Conservation (phyloP, 495 filamentous ascomycete genomes). For the Letharia columbiana region DNA sequence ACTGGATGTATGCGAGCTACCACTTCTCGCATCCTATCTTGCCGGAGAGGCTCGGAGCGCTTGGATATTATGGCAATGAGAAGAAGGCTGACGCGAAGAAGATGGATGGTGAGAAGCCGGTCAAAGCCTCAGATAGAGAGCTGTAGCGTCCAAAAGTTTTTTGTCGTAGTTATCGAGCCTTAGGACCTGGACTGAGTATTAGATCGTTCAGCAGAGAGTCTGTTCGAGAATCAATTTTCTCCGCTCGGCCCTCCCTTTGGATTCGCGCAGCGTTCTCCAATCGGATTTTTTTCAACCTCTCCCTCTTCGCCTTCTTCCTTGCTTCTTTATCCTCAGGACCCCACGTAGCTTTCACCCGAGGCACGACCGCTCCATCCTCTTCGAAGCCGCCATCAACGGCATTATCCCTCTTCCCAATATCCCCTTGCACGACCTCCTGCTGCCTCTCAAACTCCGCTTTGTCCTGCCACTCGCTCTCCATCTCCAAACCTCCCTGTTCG, state of each 20-base stretch:
- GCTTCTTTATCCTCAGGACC: slow-evolving; percentile 38
- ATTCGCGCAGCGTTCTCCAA: slow-evolving; percentile 33
- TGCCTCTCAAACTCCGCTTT: slow-evolving; percentile 41
- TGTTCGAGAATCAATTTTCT: not conserved
- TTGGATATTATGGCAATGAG: slow-evolving; percentile 69
- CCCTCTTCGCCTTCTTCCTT: slow-evolving; percentile 44
- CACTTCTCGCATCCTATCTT: slow-evolving; percentile 97
- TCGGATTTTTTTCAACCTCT: slow-evolving; percentile 39
- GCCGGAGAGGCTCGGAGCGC: slow-evolving; percentile 80
- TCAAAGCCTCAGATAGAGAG: slow-evolving; percentile 52
- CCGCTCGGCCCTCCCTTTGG: slow-evolving; percentile 25
- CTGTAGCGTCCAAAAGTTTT: slow-evolving; percentile 33
- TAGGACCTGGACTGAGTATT: not conserved
- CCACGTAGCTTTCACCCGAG: slow-evolving; percentile 19
- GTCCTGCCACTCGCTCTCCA: slow-evolving; percentile 43
- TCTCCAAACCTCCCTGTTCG: slow-evolving; percentile 19
- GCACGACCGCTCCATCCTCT: slow-evolving; percentile 9
- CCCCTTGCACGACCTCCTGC: slow-evolving; percentile 36
- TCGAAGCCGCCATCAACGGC: slow-evolving; percentile 17
- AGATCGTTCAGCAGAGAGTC: not conserved
- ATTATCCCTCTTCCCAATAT: slow-evolving; percentile 28
- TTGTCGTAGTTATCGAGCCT: not conserved
- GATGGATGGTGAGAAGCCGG: slow-evolving; percentile 44
- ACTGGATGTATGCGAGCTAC: slow-evolving; percentile 96
- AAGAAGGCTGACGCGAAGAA: slow-evolving; percentile 39